A percentile compares a stretch with the other conserved stretches of the same genome.
Conservation (phyloP, 345 rosid species). For the Orychophragmus violaceus region DNA sequence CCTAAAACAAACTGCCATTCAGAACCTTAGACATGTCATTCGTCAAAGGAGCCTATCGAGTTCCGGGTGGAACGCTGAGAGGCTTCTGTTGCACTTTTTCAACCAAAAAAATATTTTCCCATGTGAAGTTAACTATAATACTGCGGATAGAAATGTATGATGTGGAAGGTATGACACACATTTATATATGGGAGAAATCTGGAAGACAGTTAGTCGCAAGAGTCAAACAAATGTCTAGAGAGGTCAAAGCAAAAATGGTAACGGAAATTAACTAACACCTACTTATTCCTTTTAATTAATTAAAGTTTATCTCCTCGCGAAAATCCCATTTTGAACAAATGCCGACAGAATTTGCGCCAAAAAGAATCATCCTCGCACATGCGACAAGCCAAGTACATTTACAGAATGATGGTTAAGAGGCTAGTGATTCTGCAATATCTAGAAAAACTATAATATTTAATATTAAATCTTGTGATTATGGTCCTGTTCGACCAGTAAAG, state of each 20-base stretch:
- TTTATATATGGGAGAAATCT: constrained; percentile 14
- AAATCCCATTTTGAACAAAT: background rate
- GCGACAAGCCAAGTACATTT: background rate
- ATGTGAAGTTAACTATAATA: too few relatives aligned
- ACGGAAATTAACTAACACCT: background rate
- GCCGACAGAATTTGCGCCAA: background rate
- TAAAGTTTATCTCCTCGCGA: background rate
- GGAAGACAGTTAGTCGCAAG: background rate
- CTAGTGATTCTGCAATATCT: too few relatives aligned
- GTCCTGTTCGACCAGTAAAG: background rate
- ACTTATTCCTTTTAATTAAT: background rate
- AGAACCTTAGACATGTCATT: too few relatives aligned
- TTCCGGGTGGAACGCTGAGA: too few relatives aligned
- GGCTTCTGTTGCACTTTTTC: too few relatives aligned
- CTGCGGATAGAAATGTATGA: background rate
- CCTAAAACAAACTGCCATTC: too few relatives aligned
- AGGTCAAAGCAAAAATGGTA: background rate
- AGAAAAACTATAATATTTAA: too few relatives aligned
- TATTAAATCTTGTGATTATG: background rate
- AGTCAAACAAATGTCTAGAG: background rate
- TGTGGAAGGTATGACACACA: background rate
- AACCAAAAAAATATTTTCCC: too few relatives aligned
- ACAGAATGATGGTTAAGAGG: background rate
- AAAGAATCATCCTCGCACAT: background rate
- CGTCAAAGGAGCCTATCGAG: too few relatives aligned